Base-by-base conservation (phyloP, 2,329 filamentous ascomycete genomes). In the Penicillium sp. region DNA sequence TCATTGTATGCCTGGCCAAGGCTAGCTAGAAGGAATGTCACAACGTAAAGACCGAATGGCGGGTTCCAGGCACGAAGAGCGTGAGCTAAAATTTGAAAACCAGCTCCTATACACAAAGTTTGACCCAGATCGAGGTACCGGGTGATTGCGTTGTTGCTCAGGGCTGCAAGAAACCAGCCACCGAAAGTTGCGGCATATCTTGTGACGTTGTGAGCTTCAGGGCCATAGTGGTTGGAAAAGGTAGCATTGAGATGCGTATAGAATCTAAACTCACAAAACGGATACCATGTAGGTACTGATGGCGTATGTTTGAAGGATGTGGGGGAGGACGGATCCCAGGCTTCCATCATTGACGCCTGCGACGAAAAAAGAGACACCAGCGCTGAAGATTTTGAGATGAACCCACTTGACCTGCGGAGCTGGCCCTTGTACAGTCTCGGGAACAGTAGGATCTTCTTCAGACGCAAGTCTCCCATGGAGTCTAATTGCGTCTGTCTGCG, bases 301-400 rank as follows among this genome's bases (percentile, higher is more conserved):
- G 5, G 73, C 58, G 62, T 87, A 86, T 3, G 79, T 78, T 4
- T 78, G 75, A 4, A 88, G 77, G 8, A 88, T 77, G 62, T 88
- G 86, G 0, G 86, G 86, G 1, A 88, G 80, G 14, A 89, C 59
- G 1, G 86, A 79, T 3, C 86, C 86, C 1, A 88, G 73, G 55
- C 81, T 86, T 31, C 86, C 86, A 65, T 88, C 86, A 54, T 87
- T 88, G 45, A 83, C 75, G 0, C 86, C 86, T 0, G 86, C 84
- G 29, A 85, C 83, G 63, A 88, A 86, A 72, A 88, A 88, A 0
- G 83, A 85, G 57, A 86, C 81, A 0, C 80, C 81, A 2, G 82
- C 79, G 42, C 81, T 82, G 36, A 81, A 49, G 2, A 87, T 69
- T 64, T 84, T 86, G 34, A 82, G 54, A 18, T 60, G 56, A 2